A percentile compares a stretch with the other conserved stretches of the same genome.
Conservation (phyloP, 106 monocot genomes). For the Dioscorea alata region DNA sequence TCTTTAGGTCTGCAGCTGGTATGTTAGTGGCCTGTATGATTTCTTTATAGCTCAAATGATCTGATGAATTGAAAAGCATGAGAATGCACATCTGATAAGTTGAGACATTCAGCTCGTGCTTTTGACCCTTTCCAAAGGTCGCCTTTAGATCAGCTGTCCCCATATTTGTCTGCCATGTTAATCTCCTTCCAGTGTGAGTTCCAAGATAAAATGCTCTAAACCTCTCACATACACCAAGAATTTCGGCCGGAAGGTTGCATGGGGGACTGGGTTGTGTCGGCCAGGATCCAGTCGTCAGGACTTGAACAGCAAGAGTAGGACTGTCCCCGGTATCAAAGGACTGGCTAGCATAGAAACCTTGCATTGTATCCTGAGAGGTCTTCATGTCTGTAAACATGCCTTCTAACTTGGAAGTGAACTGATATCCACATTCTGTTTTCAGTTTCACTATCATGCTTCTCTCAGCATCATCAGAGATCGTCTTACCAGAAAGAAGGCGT, state of each 20-base stretch:
- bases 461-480: slow-evolving; percentile 76
- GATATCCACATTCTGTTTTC: slow-evolving; percentile 92
- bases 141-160: slow-evolving; percentile 86
- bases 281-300: slow-evolving; percentile 92
- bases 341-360: slow-evolving; percentile 53
- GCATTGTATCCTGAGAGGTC: slow-evolving; percentile 75
- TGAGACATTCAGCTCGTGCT: slow-evolving; percentile 80
- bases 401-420: slow-evolving; percentile 78
- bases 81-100: slow-evolving; percentile 96
- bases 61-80: slow-evolving; percentile 86
- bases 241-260: slow-evolving; percentile 85
- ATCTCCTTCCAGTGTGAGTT: slow-evolving; percentile 82
- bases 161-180: slow-evolving; percentile 96
- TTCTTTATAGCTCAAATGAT: slow-evolving; percentile 53
- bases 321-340: slow-evolving; percentile 41
- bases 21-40: slow-evolving; percentile 66
- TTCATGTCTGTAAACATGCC: slow-evolving; percentile 87
- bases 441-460: slow-evolving; percentile 81
- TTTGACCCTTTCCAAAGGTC: slow-evolving; percentile 65
- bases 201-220: slow-evolving; percentile 78
- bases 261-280: slow-evolving; percentile 62
- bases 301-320: slow-evolving; percentile 71
- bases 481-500: slow-evolving; percentile 65
- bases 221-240: slow-evolving; percentile 66
- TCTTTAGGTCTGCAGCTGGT: slow-evolving; percentile 47